Base-by-base conservation (phyloP, 176 grass and related monocot species). In the Canna indica region DNA sequence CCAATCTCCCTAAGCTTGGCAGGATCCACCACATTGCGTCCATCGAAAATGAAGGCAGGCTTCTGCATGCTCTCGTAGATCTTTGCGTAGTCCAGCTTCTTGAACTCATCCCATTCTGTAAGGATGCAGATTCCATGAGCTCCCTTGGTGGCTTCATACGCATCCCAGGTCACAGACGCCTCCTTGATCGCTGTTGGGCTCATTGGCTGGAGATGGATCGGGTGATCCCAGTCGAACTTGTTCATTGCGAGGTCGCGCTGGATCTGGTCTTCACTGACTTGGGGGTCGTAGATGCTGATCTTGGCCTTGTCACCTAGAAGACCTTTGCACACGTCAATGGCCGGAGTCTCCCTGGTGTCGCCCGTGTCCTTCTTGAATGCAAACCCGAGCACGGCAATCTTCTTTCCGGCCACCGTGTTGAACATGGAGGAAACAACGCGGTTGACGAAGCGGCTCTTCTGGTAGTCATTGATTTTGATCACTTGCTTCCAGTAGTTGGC, bases 181-280 rank as follows among this genome's bases (percentile, higher is more conserved):
- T 85, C 79, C 79, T 89, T 89, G 42, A 79, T 76, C 4, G 86
- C 76, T 0, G 86, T 89, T 6, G 86, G 86, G 82, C 86, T 89
- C 72, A 70, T 82, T 17, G 86, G 86, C 72, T 82, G 86, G 10
- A 89, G 79, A 48, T 89, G 86, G 25, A 85, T 57, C 0, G 82
- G 82, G 70, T 83, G 81, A 39, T 83, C 81, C 81, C 76, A 83
- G 63, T 83, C 81, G 17, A 83, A 83, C 32, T 83, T 83, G 81
- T 83, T 83, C 81, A 83, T 79, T 14, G 81, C 81, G 30, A 83
- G 72, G 24, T 83, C 81, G 15, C 81, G 70, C 47, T 83, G 81
- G 38, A 83, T 83, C 61, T 83, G 81, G 29, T 83, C 81, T 39
- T 83, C 81, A 1, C 75, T 70, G 52, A 83, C 81, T 25, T 83